A percentile compares a stretch with the other conserved stretches of the same genome.
Conservation (phyloP, 768 basidiomycete genomes). For the Leccinum rimulosum region DNA sequence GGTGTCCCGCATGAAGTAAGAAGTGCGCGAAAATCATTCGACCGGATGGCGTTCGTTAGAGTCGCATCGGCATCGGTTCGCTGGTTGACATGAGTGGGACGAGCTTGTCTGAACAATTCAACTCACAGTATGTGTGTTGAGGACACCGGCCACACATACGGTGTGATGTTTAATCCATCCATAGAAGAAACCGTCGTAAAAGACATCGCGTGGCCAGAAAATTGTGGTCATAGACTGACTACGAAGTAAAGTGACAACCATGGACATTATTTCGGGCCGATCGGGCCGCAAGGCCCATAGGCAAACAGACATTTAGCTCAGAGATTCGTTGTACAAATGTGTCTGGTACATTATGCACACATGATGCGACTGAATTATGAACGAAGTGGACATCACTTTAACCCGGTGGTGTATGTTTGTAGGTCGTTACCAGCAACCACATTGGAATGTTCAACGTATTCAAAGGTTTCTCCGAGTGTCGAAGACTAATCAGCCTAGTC, state of each 20-base stretch:
- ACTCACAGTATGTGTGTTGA: constrained; percentile 37
- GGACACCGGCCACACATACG: constrained; percentile 52
- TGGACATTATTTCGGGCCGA: constrained; percentile 6
- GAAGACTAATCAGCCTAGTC: not conserved
- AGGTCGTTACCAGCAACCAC: not conserved
- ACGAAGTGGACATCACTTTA: not conserved
- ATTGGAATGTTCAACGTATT: not conserved
- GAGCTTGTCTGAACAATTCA: not conserved
- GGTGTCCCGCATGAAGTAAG: constrained; percentile 16
- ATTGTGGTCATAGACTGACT: constrained; percentile 34
- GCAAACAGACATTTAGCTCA: not conserved
- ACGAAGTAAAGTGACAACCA: not conserved
- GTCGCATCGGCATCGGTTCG: constrained; percentile 15
- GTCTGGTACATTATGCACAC: not conserved
- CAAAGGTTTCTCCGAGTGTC: not conserved
- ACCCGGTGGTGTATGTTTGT: not conserved
- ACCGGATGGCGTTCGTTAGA: constrained; percentile 12
- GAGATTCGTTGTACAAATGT: not conserved
- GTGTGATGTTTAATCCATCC: constrained; percentile 50
- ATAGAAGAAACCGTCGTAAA: constrained; percentile 49
- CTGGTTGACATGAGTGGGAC: constrained; percentile 9
- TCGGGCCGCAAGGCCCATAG: constrained; percentile 3
- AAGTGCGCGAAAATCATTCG: constrained; percentile 19
- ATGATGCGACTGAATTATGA: not conserved
- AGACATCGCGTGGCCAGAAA: constrained; percentile 59